Evolutionary conservation across 495 filamentous ascomycete species (phyloP).

Genomic region (Lentithecium fluviatile): DNA sequence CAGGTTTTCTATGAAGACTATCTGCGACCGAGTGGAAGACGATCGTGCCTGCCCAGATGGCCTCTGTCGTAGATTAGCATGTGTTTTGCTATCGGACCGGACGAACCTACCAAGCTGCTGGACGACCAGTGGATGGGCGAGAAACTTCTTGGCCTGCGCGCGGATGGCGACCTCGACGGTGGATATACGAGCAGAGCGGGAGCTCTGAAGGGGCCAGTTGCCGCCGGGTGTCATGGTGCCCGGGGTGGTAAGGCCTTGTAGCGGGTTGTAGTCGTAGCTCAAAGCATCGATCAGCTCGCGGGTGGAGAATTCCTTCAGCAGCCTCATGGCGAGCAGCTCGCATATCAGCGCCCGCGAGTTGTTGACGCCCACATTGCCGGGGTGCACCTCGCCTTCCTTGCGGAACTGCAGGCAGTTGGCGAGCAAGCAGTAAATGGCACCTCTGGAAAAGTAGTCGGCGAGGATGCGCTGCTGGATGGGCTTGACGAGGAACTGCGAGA

Average conservation of each 20-base stretch:
- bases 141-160: constrained; percentile 82
- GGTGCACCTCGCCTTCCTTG: constrained; percentile 78
- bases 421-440: constrained; percentile 83
- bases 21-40: constrained; percentile 87
- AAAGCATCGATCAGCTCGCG: constrained; percentile 87
- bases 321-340: constrained; percentile 86
- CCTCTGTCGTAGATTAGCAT: constrained; percentile 50
- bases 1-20: constrained; percentile 64
- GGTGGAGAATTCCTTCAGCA: constrained; percentile 84
- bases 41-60: constrained; percentile 92
- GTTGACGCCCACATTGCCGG: constrained; percentile 77
- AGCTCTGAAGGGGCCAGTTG: constrained; percentile 40
- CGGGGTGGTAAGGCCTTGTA: constrained; percentile 69
- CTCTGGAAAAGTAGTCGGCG: constrained; percentile 75
- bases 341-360: constrained; percentile 81
- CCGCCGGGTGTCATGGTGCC: constrained; percentile 39
- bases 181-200: constrained; percentile 70
- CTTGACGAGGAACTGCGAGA: constrained; percentile 93
- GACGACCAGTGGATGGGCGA: constrained; percentile 84
- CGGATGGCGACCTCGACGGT: constrained; percentile 89
- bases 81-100: too few relatives aligned
- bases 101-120: constrained; percentile 60
- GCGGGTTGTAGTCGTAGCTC: constrained; percentile 89
- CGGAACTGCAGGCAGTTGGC: constrained; percentile 91
- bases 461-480: constrained; percentile 82